Percentiles rank a stretch among this genome's conserved stretches.
Conservation (phyloP, 805 yeast genomes). For the Wickerhamiella azyma region DNA sequence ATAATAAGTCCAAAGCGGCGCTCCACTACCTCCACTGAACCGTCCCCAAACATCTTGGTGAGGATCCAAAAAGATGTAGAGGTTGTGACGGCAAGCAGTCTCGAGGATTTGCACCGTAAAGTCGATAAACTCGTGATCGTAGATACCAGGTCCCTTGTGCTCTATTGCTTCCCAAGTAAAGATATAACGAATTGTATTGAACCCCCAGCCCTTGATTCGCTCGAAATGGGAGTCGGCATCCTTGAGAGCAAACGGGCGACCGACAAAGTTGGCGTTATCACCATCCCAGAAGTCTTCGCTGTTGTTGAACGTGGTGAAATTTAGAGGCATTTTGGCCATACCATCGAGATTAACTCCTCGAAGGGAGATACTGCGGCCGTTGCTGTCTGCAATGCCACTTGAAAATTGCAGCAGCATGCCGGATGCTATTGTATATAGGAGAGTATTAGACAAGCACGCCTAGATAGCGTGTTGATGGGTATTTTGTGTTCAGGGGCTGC, state of each 20-base stretch:
- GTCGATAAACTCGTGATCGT: slow-evolving; percentile 63
- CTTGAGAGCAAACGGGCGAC: slow-evolving; percentile 63
- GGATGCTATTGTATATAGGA: background rate
- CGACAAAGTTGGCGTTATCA: slow-evolving; percentile 66
- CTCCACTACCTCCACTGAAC: slow-evolving; percentile 80
- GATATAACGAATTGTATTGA: slow-evolving; percentile 60
- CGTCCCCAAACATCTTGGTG: slow-evolving; percentile 95
- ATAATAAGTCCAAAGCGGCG: slow-evolving; percentile 84
- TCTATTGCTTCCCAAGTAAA: slow-evolving; percentile 90
- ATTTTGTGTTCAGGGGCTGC: slow-evolving; percentile 42
- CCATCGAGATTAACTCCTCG: slow-evolving; percentile 78
- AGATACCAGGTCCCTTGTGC: slow-evolving; percentile 71
- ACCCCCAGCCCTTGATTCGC: slow-evolving; percentile 69
- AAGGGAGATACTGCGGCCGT: slow-evolving; percentile 48
- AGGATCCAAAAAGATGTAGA: slow-evolving; percentile 71
- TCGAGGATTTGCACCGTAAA: slow-evolving; percentile 51
- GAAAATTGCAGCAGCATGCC: slow-evolving; percentile 3
- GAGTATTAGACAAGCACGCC: slow-evolving; percentile 55
- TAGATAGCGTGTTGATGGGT: slow-evolving; percentile 52
- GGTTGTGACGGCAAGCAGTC: slow-evolving; percentile 44
- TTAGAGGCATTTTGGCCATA: slow-evolving; percentile 52
- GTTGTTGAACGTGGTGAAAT: slow-evolving; percentile 14
- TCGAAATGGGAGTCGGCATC: slow-evolving; percentile 58
- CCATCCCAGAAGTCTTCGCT: slow-evolving; percentile 46
- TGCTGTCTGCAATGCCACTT: slow-evolving; percentile 9